Base-by-base conservation (phyloP, 441 rosid genomes). In the Isatis lusitanica region DNA sequence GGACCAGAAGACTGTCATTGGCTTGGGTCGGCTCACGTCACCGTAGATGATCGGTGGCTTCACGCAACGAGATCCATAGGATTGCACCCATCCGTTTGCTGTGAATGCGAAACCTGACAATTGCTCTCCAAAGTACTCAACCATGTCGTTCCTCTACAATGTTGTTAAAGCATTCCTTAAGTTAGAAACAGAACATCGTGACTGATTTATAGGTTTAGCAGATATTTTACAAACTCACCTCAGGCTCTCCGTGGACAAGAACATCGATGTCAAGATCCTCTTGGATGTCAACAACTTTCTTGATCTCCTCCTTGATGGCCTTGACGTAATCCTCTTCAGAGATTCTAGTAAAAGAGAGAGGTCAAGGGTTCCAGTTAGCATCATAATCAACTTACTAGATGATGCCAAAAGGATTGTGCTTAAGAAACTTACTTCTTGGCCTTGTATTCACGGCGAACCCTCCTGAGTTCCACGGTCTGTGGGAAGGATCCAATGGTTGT, bases 211-310 rank as follows among this genome's bases (percentile, higher is more conserved):
- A 21, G 1, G 15, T 31, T 47, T 31, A 0, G n/a, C 1, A 0
- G 21, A 66, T 50, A 24, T 18, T 31, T 21, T 5, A 28, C 47
- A 79, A 51, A 60, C 80, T 81, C 69, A 90, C 98, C 97, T 94
- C 98, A n/a, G 97, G 97, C 88, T 94, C 97, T 80, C 98, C 98
- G n/a, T 92, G 97, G 60, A 94, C 98, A 71, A 94, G 80, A 69
- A 94, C 98, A 87, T 94, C 98, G 70, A 94, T 94, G 74, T 94
- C 97, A 47, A 94, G 95, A 51, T 92, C 98, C 65, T 89, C 98
- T 64, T 92, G 97, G 44, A 94, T 81, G 71, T 89, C 87, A 68
- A 94, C 97, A 58, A 94, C 97, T 59, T 88, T 92, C 80, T 72
- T 88, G 70, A 94, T 92, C 78, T 92, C 98, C 82, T 83, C 89